Evolutionary conservation across 2,329 filamentous ascomycete species (phyloP).

Genomic region (Seiridium unicorne): DNA sequence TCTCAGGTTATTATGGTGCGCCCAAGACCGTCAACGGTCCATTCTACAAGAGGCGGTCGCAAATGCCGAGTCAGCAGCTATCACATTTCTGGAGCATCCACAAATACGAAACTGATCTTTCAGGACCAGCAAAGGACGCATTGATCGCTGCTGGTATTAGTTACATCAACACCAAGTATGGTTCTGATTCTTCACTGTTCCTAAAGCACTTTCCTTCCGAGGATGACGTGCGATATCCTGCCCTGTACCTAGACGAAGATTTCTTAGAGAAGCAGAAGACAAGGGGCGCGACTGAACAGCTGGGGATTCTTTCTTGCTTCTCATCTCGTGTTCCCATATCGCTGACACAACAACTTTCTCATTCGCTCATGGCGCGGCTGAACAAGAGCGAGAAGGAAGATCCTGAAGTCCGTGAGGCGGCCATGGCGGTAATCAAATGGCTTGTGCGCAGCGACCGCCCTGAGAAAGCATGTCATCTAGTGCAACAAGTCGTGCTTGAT

Average conservation of each 20-base stretch:
- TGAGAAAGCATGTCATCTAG: conserved; percentile 23
- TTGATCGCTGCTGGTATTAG: conserved; percentile 8
- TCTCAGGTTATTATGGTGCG: too few relatives aligned
- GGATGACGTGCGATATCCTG: conserved; percentile 16
- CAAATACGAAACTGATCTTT: background rate
- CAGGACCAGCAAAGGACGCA: conserved; percentile 2
- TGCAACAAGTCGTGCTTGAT: conserved; percentile 27
- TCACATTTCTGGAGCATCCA: background rate
- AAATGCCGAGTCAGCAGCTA: background rate
- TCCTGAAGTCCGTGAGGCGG: background rate
- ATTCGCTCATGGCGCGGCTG: conserved; percentile 12
- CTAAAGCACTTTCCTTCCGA: conserved; percentile 15
- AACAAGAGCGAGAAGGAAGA: background rate
- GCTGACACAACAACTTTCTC: conserved; percentile 6
- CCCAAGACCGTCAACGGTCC: too few relatives aligned
- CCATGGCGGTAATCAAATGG: conserved; percentile 15
- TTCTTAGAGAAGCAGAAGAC: conserved; percentile 14
- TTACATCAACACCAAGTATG: conserved; percentile 15
- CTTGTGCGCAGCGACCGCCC: conserved; percentile 28
- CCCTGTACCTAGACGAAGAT: conserved; percentile 16
- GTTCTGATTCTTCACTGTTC: conserved; percentile 15
- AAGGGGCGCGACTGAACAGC: conserved; percentile 4
- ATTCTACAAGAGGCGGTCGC: too few relatives aligned
- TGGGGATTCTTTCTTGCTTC: background rate
- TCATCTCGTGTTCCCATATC: background rate